Conservation (phyloP, 345 rosid genomes). For the Rhodomyrtus tomentosa region DNA sequence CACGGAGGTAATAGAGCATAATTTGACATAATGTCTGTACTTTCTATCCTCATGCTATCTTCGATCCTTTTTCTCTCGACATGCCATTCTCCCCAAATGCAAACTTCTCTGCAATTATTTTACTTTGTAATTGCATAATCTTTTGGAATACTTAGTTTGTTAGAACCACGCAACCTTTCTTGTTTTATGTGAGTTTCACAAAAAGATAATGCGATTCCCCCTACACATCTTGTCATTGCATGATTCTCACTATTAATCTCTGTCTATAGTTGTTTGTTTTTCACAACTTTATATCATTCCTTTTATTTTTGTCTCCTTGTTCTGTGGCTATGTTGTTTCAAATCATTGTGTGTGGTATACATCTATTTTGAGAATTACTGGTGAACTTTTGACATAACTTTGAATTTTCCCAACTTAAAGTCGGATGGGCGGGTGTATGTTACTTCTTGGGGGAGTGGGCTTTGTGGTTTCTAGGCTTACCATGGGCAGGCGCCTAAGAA, state of each 20-base stretch:
- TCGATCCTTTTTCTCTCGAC: background rate
- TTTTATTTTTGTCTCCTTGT: background rate
- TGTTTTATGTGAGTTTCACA: background rate
- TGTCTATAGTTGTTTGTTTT: background rate
- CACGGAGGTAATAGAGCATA: conserved; percentile 38
- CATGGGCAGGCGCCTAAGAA: background rate
- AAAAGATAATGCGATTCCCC: background rate
- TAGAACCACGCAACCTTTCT: background rate
- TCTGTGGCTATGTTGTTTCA: background rate
- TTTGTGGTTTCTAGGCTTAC: background rate
- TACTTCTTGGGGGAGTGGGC: background rate
- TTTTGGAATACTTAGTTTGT: background rate
- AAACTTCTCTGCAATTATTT: background rate
- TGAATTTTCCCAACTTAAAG: background rate
- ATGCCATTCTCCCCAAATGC: background rate
- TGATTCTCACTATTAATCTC: background rate
- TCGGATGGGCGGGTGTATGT: background rate
- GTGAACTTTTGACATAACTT: background rate
- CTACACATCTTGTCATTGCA: background rate
- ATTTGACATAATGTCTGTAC: background rate
- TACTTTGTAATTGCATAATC: background rate
- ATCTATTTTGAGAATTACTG: background rate
- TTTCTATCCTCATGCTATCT: background rate
- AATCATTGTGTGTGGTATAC: background rate
- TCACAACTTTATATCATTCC: background rate